Conservation (phyloP, 2,329 filamentous ascomycete genomes). For the Aspergillus eucalypticola region DNA sequence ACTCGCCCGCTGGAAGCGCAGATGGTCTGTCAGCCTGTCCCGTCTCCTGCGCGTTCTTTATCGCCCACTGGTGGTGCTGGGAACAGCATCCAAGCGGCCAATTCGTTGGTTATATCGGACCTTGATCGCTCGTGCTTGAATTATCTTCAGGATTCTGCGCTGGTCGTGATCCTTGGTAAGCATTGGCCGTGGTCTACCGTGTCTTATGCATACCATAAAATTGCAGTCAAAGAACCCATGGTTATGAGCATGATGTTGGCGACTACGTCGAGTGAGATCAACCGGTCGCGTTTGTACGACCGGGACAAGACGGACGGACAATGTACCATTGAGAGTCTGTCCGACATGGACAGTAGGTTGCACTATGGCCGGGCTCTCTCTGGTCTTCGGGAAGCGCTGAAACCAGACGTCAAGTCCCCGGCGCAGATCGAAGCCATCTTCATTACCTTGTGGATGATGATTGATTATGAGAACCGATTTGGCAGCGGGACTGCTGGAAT, state of each 20-base stretch:
- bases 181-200: conserved; percentile 32
- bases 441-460: conserved; percentile 31
- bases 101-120: conserved; percentile 23
- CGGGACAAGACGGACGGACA: conserved; percentile 8
- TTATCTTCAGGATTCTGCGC: conserved; percentile 27
- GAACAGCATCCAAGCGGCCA: conserved; percentile 21
- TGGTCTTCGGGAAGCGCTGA: conserved; percentile 25
- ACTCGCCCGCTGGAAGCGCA: neutral
- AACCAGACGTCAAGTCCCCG: conserved; percentile 25
- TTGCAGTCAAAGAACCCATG: conserved; percentile 29
- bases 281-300: conserved; percentile 24
- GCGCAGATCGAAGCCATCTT: conserved; percentile 29
- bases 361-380: conserved; percentile 30
- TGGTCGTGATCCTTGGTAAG: conserved; percentile 30
- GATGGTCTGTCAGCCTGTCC: neutral
- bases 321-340: conserved; percentile 11
- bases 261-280: conserved; percentile 25
- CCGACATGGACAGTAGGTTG: conserved; percentile 21
- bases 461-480: conserved; percentile 32
- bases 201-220: conserved; percentile 29
- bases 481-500: conserved; percentile 27
- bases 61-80: conserved; percentile 12
- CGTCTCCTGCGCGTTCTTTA: conserved; percentile 3
- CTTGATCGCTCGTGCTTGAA: conserved; percentile 27
- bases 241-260: conserved; percentile 34